These are phyloP conservation scores for Truncatella angustata DNA, from an alignment of 2,329 filamentous ascomycete species.

Conservation along the genomic window DNA sequence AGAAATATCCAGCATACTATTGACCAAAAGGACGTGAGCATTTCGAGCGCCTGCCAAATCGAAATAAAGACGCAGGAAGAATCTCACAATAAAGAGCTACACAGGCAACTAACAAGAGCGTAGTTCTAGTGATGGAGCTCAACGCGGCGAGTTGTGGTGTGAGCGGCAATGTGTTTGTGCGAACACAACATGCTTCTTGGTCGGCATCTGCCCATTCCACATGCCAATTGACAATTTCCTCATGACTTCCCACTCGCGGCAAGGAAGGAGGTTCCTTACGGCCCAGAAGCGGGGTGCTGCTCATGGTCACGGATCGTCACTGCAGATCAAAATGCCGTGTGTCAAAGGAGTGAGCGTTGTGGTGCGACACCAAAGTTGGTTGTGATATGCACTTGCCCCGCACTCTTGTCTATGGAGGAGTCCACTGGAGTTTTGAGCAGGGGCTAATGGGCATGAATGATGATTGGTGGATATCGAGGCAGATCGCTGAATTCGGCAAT, in stretches of 20 bases:
- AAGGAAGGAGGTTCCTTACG: background rate
- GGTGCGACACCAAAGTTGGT: too few relatives aligned
- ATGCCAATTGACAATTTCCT: background rate
- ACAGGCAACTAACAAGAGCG: background rate
- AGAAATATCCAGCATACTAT: slow-evolving; percentile 8
- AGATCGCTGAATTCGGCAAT: background rate
- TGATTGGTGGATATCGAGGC: background rate
- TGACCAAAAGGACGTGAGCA: slow-evolving; percentile 2
- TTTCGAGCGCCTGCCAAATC: background rate
- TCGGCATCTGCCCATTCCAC: background rate
- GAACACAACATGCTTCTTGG: background rate
- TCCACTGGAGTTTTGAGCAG: background rate
- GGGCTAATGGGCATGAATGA: background rate
- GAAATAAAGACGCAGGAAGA: background rate
- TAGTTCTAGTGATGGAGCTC: background rate
- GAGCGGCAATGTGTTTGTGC: background rate
- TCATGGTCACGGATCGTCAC: background rate
- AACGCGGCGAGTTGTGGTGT: background rate
- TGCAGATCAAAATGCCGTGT: too few relatives aligned
- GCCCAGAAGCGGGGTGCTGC: background rate
- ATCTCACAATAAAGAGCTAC: background rate
- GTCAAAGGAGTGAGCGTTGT: too few relatives aligned
- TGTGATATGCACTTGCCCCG: background rate
- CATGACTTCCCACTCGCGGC: background rate
- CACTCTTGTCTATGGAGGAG: background rate